Conservation (phyloP, 306 rosid genomes). For the Pyrus pyrifolia region DNA sequence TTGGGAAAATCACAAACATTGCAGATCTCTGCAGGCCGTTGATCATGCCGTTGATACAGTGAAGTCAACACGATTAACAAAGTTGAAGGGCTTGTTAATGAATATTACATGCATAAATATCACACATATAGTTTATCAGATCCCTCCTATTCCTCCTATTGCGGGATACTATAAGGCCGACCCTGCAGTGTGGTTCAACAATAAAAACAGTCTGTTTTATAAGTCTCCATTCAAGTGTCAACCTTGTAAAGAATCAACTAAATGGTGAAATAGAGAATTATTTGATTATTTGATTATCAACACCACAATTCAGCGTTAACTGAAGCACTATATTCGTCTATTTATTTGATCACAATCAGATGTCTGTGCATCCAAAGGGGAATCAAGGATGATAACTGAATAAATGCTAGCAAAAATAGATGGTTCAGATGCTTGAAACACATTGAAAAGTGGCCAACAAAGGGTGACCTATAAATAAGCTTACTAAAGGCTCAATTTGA, state of each 20-base stretch:
- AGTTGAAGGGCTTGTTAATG: neutral
- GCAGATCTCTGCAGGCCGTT: neutral
- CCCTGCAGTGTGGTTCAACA: neutral
- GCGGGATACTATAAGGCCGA: neutral
- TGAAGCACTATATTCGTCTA: neutral
- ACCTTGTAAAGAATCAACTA: neutral
- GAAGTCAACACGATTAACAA: neutral
- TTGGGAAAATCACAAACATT: neutral
- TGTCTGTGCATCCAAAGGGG: neutral
- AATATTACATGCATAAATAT: neutral
- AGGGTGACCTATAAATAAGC: neutral
- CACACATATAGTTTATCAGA: neutral
- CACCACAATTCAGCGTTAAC: neutral
- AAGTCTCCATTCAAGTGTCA: neutral
- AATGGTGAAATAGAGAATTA: neutral
- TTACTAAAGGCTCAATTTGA: neutral
- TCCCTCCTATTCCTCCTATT: neutral
- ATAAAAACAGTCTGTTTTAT: neutral
- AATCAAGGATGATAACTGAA: neutral
- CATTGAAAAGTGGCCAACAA: neutral
- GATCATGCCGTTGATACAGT: neutral
- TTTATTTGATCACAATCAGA: neutral
- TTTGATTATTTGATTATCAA: neutral
- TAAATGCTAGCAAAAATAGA: neutral
- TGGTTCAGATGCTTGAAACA: neutral